phyloP scores from a whole-genome alignment of 257 asterid genomes.

The Verbascum thapsus region DNA sequence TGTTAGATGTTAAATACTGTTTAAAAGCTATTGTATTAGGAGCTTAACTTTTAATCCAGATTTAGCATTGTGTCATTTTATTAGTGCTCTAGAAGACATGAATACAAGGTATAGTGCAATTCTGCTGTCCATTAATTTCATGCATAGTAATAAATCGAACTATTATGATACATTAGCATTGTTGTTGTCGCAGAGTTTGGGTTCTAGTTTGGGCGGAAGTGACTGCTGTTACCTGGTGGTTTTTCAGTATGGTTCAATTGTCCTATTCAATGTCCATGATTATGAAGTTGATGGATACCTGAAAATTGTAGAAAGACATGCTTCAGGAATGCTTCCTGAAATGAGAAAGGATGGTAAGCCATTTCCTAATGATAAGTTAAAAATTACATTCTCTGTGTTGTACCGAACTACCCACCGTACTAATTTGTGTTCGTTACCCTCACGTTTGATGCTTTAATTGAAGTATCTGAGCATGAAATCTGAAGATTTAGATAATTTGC shows the following conservation, averaged over 20 bases:
- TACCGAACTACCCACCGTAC: too few species aligned
- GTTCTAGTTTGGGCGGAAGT: slow-evolving; percentile 64
- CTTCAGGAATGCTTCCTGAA: slow-evolving; percentile 90
- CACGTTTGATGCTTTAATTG: slow-evolving; percentile 2
- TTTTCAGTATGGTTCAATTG: slow-evolving; percentile 94
- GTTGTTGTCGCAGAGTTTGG: slow-evolving; percentile 51
- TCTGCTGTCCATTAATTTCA: background rate
- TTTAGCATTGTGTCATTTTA: too few species aligned
- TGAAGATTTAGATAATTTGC: background rate
- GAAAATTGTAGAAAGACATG: slow-evolving; percentile 71
- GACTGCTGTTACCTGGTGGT: slow-evolving; percentile 85
- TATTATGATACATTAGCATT: too few species aligned
- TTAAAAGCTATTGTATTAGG: too few species aligned
- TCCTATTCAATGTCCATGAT: slow-evolving; percentile 81
- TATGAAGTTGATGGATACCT: slow-evolving; percentile 84
- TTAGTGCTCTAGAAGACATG: background rate
- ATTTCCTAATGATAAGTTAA: slow-evolving; percentile 10
- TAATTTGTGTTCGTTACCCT: background rate
- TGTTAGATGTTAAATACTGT: too few species aligned
- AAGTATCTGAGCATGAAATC: background rate
- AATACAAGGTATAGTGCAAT: background rate
- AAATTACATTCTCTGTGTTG: background rate
- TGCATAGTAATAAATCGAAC: background rate
- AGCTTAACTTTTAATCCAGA: too few species aligned
- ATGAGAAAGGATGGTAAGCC: slow-evolving; percentile 90